Conservation (phyloP, 1,139 yeast species). For the Wickerhamomyces sp. region DNA sequence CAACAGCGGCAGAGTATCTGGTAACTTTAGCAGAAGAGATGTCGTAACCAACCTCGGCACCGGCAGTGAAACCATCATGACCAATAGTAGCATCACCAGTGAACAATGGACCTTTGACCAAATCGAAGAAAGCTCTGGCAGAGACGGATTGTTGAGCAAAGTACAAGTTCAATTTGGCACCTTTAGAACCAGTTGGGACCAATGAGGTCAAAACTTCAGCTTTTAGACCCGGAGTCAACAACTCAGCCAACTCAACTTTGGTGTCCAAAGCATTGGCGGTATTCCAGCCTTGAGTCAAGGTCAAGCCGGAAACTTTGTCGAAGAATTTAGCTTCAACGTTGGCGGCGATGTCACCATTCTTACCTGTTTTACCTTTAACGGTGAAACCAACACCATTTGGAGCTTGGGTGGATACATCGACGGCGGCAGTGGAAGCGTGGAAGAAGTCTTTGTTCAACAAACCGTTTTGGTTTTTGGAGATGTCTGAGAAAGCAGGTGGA, state of each 20-base stretch:
- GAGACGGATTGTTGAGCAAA: slow-evolving; percentile 91
- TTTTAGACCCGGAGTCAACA: slow-evolving; percentile 92
- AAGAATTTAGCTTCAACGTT: slow-evolving; percentile 88
- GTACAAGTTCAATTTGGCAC: slow-evolving; percentile 86
- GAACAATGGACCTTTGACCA: slow-evolving; percentile 92
- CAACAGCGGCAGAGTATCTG: slow-evolving; percentile 91
- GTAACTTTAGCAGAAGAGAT: slow-evolving; percentile 88
- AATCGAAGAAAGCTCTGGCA: slow-evolving; percentile 93
- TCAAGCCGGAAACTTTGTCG: slow-evolving; percentile 90
- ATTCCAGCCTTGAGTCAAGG: slow-evolving; percentile 97
- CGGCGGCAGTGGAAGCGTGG: slow-evolving; percentile 82
- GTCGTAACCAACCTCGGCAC: slow-evolving; percentile 97
- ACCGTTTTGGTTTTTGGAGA: slow-evolving; percentile 86
- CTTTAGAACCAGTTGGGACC: slow-evolving; percentile 83
- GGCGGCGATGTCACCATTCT: slow-evolving; percentile 81
- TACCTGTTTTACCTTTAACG: slow-evolving; percentile 87
- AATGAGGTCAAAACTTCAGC: slow-evolving; percentile 87
- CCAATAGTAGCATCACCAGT: slow-evolving; percentile 94
- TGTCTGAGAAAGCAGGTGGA: slow-evolving; percentile 82
- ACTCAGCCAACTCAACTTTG: slow-evolving; percentile 88
- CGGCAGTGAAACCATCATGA: slow-evolving; percentile 95
- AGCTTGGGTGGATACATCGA: slow-evolving; percentile 88
- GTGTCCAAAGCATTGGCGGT: slow-evolving; percentile 89
- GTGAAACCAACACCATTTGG: slow-evolving; percentile 96
- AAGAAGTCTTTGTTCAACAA: slow-evolving; percentile 88